Evolutionary conservation across 2,329 filamentous ascomycete species (phyloP).

Genomic region (Paecilomyces sp.): DNA sequence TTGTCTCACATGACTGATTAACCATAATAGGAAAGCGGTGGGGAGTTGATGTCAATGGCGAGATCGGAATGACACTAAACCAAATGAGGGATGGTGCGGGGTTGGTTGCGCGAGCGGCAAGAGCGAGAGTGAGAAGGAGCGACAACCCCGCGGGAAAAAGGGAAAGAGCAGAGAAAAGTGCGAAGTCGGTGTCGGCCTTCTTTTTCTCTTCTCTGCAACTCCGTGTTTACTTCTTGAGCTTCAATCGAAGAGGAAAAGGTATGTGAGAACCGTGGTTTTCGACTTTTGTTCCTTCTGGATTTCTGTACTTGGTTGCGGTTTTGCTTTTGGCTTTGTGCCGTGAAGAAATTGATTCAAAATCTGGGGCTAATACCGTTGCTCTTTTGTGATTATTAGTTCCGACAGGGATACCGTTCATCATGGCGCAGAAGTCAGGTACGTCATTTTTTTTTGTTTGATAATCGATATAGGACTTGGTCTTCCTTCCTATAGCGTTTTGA

Average conservation of each 20-base stretch:
- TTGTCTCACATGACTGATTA: background rate
- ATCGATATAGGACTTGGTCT: background rate
- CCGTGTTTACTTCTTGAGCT: background rate
- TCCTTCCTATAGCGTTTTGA: background rate
- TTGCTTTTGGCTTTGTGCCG: background rate
- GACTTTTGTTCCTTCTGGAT: background rate
- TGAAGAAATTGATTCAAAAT: background rate
- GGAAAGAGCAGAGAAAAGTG: slow-evolving; percentile 4
- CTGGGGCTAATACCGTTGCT: background rate
- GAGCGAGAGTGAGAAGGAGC: background rate
- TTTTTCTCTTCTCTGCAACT: background rate
- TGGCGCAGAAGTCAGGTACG: slow-evolving; percentile 36
- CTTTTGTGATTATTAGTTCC: background rate
- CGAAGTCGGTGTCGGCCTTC: background rate
- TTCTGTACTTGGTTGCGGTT: background rate
- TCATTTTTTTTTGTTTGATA: slow-evolving; percentile 3
- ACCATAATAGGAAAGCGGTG: background rate
- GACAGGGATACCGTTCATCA: slow-evolving; percentile 18
- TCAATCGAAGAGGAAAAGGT: background rate
- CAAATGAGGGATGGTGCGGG: slow-evolving; percentile 7
- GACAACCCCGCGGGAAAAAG: slow-evolving; percentile 17
- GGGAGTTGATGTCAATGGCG: background rate
- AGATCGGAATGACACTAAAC: background rate
- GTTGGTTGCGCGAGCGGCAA: background rate
- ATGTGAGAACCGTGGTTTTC: background rate